Percentiles rank a stretch among this genome's conserved stretches.
Evolutionary conservation across 495 filamentous ascomycete species (phyloP).

Genomic region (Penicilliopsis zonata): DNA sequence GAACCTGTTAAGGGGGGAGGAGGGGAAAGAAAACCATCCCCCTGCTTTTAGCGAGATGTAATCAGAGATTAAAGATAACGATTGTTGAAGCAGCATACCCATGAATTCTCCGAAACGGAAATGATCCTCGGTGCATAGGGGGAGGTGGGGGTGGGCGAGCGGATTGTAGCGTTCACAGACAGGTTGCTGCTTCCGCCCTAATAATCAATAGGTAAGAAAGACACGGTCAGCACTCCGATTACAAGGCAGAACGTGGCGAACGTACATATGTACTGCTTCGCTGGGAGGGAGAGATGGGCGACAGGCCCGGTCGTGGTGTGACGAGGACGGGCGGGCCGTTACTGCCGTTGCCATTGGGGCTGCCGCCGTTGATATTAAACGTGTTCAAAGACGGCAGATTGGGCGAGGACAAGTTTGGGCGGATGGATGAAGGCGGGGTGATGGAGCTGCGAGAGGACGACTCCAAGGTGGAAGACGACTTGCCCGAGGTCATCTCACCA

Average conservation of each 20-base stretch:
- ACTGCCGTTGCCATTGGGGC: slow-evolving; percentile 19
- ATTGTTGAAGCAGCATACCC: slow-evolving; percentile 41
- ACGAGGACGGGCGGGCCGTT: slow-evolving; percentile 22
- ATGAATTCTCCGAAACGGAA: slow-evolving; percentile 67
- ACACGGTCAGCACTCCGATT: background rate
- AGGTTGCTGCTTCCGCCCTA: slow-evolving; percentile 27
- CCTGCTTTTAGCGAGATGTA: slow-evolving; percentile 1
- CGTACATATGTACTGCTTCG: slow-evolving; percentile 39
- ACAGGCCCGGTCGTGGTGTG: slow-evolving; percentile 32
- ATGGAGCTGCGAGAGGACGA: slow-evolving; percentile 41
- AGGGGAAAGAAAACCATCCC: background rate
- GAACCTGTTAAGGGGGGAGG: slow-evolving; percentile 45
- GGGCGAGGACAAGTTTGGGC: slow-evolving; percentile 38
- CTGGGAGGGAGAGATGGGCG: slow-evolving; percentile 30
- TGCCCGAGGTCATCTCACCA: slow-evolving; percentile 37
- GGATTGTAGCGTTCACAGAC: slow-evolving; percentile 39
- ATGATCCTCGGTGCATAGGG: slow-evolving; percentile 66
- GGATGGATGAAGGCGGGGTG: slow-evolving; percentile 49
- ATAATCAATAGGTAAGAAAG: background rate
- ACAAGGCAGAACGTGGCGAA: slow-evolving; percentile 5
- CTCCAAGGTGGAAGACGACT: slow-evolving; percentile 54
- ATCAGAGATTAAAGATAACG: background rate
- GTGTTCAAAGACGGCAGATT: slow-evolving; percentile 42
- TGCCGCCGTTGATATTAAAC: slow-evolving; percentile 20
- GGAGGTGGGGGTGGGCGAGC: slow-evolving; percentile 47